Evolutionary conservation across 768 basidiomycete species (phyloP).

Genomic region (Panaeolus cyanescens): DNA sequence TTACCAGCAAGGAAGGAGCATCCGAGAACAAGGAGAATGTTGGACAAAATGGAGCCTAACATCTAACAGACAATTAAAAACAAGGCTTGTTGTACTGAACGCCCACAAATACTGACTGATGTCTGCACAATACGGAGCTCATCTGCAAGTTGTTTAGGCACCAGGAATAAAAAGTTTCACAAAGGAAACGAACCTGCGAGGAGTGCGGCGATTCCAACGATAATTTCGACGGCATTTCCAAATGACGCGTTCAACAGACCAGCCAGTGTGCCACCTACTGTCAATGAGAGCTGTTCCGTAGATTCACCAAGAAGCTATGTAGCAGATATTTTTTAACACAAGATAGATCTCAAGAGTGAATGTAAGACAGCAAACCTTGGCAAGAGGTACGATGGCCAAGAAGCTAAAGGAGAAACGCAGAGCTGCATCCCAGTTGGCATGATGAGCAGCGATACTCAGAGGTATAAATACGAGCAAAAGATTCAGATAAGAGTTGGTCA

Average conservation of each 20-base stretch:
- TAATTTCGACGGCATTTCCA: conserved; percentile 86
- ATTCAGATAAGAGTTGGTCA: conserved; percentile 73
- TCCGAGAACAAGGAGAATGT: conserved; percentile 87
- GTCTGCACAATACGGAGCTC: conserved; percentile 91
- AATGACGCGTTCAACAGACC: conserved; percentile 87
- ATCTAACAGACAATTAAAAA: conserved; percentile 47
- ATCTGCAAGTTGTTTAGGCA: conserved; percentile 38
- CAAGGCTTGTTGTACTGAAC: neutral
- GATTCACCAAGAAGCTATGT: conserved; percentile 73
- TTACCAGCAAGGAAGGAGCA: conserved; percentile 86
- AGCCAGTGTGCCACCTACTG: conserved; percentile 82
- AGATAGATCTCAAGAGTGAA: conserved; percentile 1
- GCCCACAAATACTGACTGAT: conserved; percentile 53
- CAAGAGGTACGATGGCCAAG: conserved; percentile 84
- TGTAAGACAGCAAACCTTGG: conserved; percentile 55
- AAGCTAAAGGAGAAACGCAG: conserved; percentile 78
- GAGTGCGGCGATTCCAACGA: conserved; percentile 86
- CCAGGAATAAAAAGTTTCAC: neutral
- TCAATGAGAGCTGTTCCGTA: conserved; percentile 78
- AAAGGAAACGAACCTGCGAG: conserved; percentile 58
- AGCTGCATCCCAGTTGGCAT: conserved; percentile 73
- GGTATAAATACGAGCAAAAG: conserved; percentile 81
- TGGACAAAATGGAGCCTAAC: conserved; percentile 90
- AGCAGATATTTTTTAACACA: conserved; percentile 7
- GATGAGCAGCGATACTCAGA: conserved; percentile 64